These are phyloP conservation scores for Wickerhamomyces canadensis DNA, from an alignment of 805 yeast species.

Conservation along the genomic window DNA sequence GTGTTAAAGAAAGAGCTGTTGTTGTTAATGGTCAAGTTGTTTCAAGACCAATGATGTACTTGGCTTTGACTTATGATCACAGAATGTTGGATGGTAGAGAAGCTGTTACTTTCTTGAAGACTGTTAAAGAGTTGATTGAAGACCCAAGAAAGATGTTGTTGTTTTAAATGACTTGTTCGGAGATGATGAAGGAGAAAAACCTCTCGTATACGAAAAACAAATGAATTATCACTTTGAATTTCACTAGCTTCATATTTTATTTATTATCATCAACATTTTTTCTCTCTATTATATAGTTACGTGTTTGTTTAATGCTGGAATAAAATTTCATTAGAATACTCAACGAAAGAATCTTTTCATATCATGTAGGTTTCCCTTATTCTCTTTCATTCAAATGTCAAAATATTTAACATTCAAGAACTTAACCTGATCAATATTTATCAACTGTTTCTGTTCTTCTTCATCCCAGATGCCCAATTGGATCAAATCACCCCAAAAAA, in stretches of 20 bases:
- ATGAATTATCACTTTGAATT: too few relatives aligned
- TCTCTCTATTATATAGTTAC: too few relatives aligned
- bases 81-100: conserved; percentile 98
- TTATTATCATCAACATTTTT: too few relatives aligned
- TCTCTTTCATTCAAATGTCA: conserved; percentile 11
- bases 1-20: conserved; percentile 96
- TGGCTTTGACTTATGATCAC: conserved; percentile 97
- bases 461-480: conserved; percentile 47
- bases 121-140: conserved; percentile 94
- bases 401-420: conserved; percentile 19
- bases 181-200: too few relatives aligned
- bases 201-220: too few relatives aligned
- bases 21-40: conserved; percentile 94
- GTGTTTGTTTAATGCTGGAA: too few relatives aligned
- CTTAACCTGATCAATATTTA: conserved; percentile 33
- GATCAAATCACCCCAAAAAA: conserved; percentile 71
- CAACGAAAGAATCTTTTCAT: too few relatives aligned
- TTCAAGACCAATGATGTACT: conserved; percentile 98
- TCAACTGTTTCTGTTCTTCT: conserved; percentile 24
- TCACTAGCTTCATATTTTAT: too few relatives aligned
- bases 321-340: too few relatives aligned
- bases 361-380: too few relatives aligned
- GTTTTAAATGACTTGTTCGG: too few relatives aligned
- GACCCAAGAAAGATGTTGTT: conserved; percentile 98
- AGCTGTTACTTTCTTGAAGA: conserved; percentile 95